These are phyloP conservation scores for Lodderomyces beijingensis DNA, from an alignment of 1,139 yeast genomes.

Conservation along the genomic window DNA sequence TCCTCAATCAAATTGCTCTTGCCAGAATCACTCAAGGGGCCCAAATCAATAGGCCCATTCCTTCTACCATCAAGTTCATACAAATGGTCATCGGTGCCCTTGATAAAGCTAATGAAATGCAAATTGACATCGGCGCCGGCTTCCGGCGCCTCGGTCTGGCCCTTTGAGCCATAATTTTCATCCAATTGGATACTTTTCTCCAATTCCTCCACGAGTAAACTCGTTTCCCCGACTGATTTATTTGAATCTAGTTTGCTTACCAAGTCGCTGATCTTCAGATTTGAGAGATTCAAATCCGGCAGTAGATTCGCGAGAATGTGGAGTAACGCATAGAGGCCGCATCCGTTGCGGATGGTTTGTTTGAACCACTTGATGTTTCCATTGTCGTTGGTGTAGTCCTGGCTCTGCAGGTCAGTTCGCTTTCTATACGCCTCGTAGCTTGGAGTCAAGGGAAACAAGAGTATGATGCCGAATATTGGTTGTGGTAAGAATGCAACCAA, in stretches of 20 bases:
- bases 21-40: constrained; percentile 18
- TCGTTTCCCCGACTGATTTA: constrained; percentile 33
- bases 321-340: constrained; percentile 86
- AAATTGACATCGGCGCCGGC: constrained; percentile 61
- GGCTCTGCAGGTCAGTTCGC: constrained; percentile 24
- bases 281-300: constrained; percentile 35
- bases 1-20: constrained; percentile 47
- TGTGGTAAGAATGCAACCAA: constrained; percentile 74
- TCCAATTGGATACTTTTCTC: constrained; percentile 47
- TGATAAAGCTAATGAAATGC: constrained; percentile 77
- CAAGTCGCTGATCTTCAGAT: constrained; percentile 29
- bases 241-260: constrained; percentile 18
- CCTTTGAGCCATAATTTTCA: constrained; percentile 57
- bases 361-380: constrained; percentile 57
- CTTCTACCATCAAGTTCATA: constrained; percentile 91
- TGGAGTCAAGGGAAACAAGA: constrained; percentile 75
- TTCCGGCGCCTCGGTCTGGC: constrained; percentile 77
- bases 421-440: constrained; percentile 51
- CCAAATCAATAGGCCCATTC: constrained; percentile 68
- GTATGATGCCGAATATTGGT: constrained; percentile 69
- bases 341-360: constrained; percentile 84
- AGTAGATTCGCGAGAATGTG: constrained; percentile 71
- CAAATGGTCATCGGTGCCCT: constrained; percentile 52
- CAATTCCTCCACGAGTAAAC: constrained; percentile 45
- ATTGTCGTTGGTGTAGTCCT: constrained; percentile 16